Evolutionary conservation across 129 eudicot species (phyloP).

Genomic region (Oenanthe sinensis): DNA sequence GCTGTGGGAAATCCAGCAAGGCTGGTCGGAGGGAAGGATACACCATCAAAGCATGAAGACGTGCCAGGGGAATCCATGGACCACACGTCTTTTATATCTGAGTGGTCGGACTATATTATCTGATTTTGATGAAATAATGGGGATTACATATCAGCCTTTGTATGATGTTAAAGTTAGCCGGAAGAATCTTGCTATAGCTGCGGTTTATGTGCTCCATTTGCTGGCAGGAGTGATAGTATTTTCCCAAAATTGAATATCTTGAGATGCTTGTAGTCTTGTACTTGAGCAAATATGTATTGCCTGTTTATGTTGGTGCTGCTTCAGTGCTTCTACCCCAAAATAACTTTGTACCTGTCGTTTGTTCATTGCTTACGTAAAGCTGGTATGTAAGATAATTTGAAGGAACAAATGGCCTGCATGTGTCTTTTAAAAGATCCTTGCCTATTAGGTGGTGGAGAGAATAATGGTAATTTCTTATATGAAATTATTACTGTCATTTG

Average conservation of each 20-base stretch:
- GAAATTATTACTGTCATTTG: too few relatives aligned
- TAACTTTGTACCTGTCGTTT: not conserved
- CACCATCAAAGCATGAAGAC: constrained; percentile 47
- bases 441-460: too few relatives aligned
- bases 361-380: not conserved
- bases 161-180: not conserved
- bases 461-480: too few relatives aligned
- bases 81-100: constrained; percentile 67
- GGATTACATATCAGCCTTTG: not conserved
- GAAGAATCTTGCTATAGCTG: not conserved
- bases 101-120: constrained; percentile 71
- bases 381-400: too few relatives aligned
- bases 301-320: not conserved
- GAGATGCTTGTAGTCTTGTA: not conserved
- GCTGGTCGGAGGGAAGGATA: constrained; percentile 61
- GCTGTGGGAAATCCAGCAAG: constrained; percentile 94
- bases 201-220: not conserved
- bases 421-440: too few relatives aligned
- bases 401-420: too few relatives aligned
- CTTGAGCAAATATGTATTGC: not conserved
- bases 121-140: not conserved
- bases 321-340: not conserved
- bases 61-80: constrained; percentile 83
- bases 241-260: not conserved
- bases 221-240: not conserved